These are phyloP conservation scores for Fraxinus dipetala DNA, from an alignment of 305 asterid species.

Conservation along the genomic window DNA sequence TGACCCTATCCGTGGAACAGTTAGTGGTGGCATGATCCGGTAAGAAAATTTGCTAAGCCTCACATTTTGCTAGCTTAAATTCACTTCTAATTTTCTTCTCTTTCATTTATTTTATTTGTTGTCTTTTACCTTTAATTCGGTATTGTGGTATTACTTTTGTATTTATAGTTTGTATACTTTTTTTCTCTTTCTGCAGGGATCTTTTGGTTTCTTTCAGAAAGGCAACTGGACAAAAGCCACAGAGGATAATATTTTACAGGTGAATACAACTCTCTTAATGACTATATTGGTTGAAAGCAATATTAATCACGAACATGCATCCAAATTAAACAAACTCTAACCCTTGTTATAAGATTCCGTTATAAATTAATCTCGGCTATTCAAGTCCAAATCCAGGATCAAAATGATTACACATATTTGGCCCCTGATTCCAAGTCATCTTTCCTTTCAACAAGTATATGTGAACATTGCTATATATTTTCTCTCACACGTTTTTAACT, in stretches of 20 bases:
- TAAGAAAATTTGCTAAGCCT: conserved; percentile 16
- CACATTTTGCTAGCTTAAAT: neutral
- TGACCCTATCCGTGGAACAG: conserved; percentile 89
- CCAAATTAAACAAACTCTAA: neutral
- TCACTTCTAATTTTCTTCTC: neutral
- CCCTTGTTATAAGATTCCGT: neutral
- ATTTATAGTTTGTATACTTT: neutral
- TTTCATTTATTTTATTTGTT: neutral
- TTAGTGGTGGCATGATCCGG: conserved; percentile 99
- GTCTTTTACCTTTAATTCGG: neutral
- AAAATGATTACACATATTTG: neutral
- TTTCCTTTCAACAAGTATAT: neutral
- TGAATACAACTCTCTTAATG: conserved; percentile 18
- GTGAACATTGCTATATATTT: neutral
- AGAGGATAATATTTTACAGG: conserved; percentile 98
- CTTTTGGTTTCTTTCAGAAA: conserved; percentile 92
- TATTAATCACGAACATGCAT: neutral
- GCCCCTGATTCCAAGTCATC: neutral
- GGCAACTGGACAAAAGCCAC: conserved; percentile 99
- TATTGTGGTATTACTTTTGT: neutral
- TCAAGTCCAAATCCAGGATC: neutral
- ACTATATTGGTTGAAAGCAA: neutral
- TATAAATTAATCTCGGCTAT: neutral
- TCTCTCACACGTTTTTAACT: neutral
- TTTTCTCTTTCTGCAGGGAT: conserved; percentile 59